Conservation (phyloP, 495 filamentous ascomycete species). For the Penicillium roqueforti region DNA sequence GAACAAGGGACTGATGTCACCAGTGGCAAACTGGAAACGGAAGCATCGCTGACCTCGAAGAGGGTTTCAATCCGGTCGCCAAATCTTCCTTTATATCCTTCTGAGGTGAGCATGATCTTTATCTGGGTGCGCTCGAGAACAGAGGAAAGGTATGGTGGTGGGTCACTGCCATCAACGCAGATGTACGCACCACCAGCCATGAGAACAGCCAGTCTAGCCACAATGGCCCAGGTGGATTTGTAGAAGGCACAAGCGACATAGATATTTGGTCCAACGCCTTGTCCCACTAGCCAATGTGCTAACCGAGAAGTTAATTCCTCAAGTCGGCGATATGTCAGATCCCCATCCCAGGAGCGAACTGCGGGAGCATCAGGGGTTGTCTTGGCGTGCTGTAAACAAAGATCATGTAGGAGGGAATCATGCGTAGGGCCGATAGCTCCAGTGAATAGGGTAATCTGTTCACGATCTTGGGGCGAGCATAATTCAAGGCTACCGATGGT, state of each 20-base stretch:
- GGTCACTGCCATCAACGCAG: constrained; percentile 47
- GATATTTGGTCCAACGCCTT: constrained; percentile 19
- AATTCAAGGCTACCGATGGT: constrained; percentile 11
- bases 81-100: constrained; percentile 12
- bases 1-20: not conserved
- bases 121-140: constrained; percentile 17
- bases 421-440: constrained; percentile 7
- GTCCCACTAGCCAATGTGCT: constrained; percentile 21
- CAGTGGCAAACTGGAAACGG: constrained; percentile 3
- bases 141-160: constrained; percentile 26
- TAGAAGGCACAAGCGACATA: constrained; percentile 31
- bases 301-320: constrained; percentile 20
- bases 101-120: constrained; percentile 17
- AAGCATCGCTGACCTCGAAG: constrained; percentile 14
- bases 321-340: constrained; percentile 31
- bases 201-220: constrained; percentile 28
- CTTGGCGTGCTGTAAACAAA: constrained; percentile 11
- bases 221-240: constrained; percentile 32
- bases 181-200: constrained; percentile 46
- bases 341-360: constrained; percentile 30
- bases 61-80: constrained; percentile 1
- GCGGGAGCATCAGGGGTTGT: constrained; percentile 15
- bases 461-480: constrained; percentile 10
- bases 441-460: constrained; percentile 10
- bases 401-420: constrained; percentile 15